These are phyloP conservation scores for Plasmodium gaboni DNA, from an alignment of 169 alveolate genomes.

Conservation along the genomic window DNA sequence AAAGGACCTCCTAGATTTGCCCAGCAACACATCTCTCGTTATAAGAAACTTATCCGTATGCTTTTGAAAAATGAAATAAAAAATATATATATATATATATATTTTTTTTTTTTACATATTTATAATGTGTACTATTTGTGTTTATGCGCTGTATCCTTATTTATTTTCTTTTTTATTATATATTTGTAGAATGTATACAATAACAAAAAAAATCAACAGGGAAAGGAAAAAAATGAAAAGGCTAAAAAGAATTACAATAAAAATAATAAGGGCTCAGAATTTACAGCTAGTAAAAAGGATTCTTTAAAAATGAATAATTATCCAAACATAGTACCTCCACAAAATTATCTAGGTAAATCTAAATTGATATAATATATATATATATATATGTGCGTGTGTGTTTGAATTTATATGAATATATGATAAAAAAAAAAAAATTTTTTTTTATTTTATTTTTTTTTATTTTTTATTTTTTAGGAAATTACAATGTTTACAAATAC, in stretches of 20 bases:
- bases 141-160: too few relatives aligned
- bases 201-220: conserved; percentile 27
- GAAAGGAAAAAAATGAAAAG: conserved; percentile 55
- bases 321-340: conserved; percentile 6
- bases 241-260: conserved; percentile 52
- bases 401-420: not conserved
- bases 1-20: conserved; percentile 50
- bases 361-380: not conserved
- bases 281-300: conserved; percentile 17
- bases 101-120: too few relatives aligned
- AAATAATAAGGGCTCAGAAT: conserved; percentile 22
- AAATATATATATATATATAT: conserved; percentile 10
- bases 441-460: not conserved
- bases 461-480: conserved; percentile 14
- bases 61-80: conserved; percentile 11
- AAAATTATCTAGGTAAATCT: conserved; percentile 21
- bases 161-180: not conserved
- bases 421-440: not conserved
- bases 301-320: conserved; percentile 31
- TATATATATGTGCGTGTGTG: conserved; percentile 5
- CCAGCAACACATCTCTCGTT: conserved; percentile 37
- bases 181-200: conserved; percentile 28
- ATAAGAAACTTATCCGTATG: conserved; percentile 50
- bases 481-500: conserved; percentile 50
- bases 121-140: too few relatives aligned